Conservation (phyloP, 371 early-diverging fungal genomes). For the Syncephalastrum racemosum region DNA sequence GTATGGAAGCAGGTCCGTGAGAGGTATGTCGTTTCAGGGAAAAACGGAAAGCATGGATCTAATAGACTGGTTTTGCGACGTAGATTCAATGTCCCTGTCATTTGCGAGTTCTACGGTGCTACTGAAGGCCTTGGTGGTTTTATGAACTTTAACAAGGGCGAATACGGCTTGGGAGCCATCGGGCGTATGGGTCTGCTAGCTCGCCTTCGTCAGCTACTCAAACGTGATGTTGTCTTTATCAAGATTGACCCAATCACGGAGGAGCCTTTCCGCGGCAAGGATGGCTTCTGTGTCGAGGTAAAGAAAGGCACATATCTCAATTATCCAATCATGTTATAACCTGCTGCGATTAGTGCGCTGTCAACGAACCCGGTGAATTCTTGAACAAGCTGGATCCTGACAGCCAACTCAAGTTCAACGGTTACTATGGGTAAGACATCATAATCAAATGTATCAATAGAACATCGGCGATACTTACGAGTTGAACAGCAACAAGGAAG, state of each 20-base stretch:
- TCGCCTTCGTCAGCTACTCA: slow-evolving; percentile 16
- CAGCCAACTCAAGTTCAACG: slow-evolving; percentile 19
- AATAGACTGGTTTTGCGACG: neutral
- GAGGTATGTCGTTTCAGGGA: neutral
- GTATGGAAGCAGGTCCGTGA: slow-evolving; percentile 59
- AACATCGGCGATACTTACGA: slow-evolving; percentile 12
- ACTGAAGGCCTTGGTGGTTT: slow-evolving; percentile 38
- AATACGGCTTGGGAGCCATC: slow-evolving; percentile 51
- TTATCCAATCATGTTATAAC: too few species aligned
- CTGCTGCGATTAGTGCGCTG: too few species aligned
- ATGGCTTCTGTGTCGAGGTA: slow-evolving; percentile 47
- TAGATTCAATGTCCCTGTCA: slow-evolving; percentile 43
- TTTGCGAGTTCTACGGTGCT: slow-evolving; percentile 58
- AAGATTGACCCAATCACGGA: slow-evolving; percentile 43
- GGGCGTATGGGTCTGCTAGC: slow-evolving; percentile 38
- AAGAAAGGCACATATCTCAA: neutral
- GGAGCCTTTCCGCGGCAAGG: slow-evolving; percentile 18
- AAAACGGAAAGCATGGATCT: neutral
- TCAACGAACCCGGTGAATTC: slow-evolving; percentile 17
- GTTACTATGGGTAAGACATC: slow-evolving; percentile 29
- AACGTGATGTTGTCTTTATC: slow-evolving; percentile 18
- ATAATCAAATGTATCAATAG: too few species aligned
- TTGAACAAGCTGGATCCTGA: slow-evolving; percentile 35
- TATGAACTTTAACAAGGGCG: slow-evolving; percentile 48
- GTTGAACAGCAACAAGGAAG: slow-evolving; percentile 44